A percentile compares a stretch with the other conserved stretches of the same genome.
phyloP scores from a whole-genome alignment of 148 eudicot genomes.

The Heliamphora exappendiculata region DNA sequence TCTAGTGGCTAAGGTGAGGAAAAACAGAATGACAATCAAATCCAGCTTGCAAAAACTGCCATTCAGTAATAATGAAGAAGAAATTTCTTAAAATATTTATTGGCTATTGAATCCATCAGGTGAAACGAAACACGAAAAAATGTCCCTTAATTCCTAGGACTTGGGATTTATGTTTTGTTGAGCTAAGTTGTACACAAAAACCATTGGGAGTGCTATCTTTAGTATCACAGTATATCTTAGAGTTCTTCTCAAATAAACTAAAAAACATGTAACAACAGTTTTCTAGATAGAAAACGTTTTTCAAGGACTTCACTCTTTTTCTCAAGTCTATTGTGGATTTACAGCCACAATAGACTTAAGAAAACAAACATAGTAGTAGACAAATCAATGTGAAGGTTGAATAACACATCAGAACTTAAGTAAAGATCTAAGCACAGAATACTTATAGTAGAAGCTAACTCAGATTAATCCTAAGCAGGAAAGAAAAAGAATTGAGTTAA shows the following conservation, averaged over 20 bases:
- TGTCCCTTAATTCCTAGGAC: background rate
- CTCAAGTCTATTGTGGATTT: background rate
- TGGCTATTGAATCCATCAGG: too few species aligned
- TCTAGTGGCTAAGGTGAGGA: background rate
- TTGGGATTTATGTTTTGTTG: background rate
- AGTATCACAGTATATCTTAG: background rate
- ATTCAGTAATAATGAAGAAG: background rate
- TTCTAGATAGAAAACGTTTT: background rate
- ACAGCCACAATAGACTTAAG: background rate
- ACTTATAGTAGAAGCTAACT: background rate
- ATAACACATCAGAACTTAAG: background rate
- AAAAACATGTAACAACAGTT: too few species aligned
- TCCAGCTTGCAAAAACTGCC: background rate
- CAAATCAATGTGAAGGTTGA: background rate
- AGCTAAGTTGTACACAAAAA: background rate
- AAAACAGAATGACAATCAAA: too few species aligned
- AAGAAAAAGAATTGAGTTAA: slow-evolving; percentile 10
- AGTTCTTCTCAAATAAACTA: background rate
- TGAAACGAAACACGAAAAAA: background rate
- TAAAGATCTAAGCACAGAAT: background rate
- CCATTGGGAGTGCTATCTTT: background rate
- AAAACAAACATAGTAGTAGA: too few species aligned
- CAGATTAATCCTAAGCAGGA: too few species aligned
- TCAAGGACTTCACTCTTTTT: background rate
- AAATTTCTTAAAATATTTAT: too few species aligned